Conservation (phyloP, 1,139 yeast species). For the Nakaseomyces glabratus region DNA sequence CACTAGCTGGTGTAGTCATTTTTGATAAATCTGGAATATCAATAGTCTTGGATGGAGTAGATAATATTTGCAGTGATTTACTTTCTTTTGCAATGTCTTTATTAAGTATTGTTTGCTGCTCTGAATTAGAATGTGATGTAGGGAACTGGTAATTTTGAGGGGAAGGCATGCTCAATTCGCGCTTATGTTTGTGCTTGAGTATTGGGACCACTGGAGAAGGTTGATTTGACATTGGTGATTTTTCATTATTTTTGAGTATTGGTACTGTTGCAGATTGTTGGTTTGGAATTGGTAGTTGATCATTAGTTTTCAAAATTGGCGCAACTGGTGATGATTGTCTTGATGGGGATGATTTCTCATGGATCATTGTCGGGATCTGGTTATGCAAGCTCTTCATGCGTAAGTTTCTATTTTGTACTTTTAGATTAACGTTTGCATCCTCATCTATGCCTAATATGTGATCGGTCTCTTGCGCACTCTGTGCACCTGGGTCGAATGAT, state of each 20-base stretch:
- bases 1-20: constrained; percentile 15
- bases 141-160: too few relatives aligned
- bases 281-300: too few relatives aligned
- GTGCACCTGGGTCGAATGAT: constrained; percentile 20
- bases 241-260: not conserved
- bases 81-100: not conserved
- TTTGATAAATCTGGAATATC: constrained; percentile 24
- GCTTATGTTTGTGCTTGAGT: too few relatives aligned
- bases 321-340: too few relatives aligned
- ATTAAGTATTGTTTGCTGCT: not conserved
- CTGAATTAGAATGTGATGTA: constrained; percentile 2
- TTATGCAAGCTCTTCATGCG: constrained; percentile 7
- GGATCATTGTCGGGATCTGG: too few relatives aligned
- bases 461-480: constrained; percentile 16
- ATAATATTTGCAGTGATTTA: constrained; percentile 19
- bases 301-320: too few relatives aligned
- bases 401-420: constrained; percentile 26
- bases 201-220: too few relatives aligned
- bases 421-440: constrained; percentile 28
- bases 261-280: too few relatives aligned
- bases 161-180: too few relatives aligned
- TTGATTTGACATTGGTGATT: not conserved
- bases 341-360: too few relatives aligned
- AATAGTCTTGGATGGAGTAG: constrained; percentile 26
- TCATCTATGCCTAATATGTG: constrained; percentile 26